Base-by-base conservation (phyloP, 75 land plant genomes). In the Azolla pinnata region DNA sequence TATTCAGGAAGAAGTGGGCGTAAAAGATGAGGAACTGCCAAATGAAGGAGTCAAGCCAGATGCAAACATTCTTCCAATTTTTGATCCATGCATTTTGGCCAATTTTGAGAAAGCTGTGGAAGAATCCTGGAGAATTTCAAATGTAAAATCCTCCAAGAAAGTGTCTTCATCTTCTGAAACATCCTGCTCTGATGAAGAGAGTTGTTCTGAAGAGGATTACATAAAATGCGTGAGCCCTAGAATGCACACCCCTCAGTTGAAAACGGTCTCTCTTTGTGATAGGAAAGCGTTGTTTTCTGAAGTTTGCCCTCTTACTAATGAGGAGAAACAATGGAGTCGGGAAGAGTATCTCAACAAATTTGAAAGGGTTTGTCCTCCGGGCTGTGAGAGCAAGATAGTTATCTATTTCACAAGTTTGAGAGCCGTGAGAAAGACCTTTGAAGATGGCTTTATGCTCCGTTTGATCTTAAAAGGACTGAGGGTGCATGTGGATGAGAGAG, bases 341-440 rank as follows among this genome's bases (percentile, higher is more conserved):
- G 12, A 46, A 14, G 21, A 18, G 4, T 46, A 46, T 23, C 14
- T 46, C 2, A 23, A 46, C 49, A 46, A 46, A 17, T 46, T 46
- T 23, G 12, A 18, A 3, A 46, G 21, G 21, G 21, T 46, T 18
- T 46, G 49, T 23, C 71, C 71, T 5, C 69, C 71, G 5, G 70
- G 59, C 19, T 70, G 71, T 4, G 71, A 69, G 28, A 44, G 46
- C 9, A 65, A 54, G 45, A 61, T 66, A 16, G 79, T 84, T 17
- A 45, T 84, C 0, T 84, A 81, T 65, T 74, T 65, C 68, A 84
- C 87, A 2, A 77, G 78, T 59, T 58, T 84, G n/a, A 68, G 85
- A 5, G 81, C 69, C 21, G 67, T 84, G 0, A 70, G 87, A 10
- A 35, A 59, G 5, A 84, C 87, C 20, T 81, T 66, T 61, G 85